These are phyloP conservation scores for Trichoderma pleuroti DNA, from an alignment of 2,329 filamentous ascomycete genomes.

Conservation along the genomic window DNA sequence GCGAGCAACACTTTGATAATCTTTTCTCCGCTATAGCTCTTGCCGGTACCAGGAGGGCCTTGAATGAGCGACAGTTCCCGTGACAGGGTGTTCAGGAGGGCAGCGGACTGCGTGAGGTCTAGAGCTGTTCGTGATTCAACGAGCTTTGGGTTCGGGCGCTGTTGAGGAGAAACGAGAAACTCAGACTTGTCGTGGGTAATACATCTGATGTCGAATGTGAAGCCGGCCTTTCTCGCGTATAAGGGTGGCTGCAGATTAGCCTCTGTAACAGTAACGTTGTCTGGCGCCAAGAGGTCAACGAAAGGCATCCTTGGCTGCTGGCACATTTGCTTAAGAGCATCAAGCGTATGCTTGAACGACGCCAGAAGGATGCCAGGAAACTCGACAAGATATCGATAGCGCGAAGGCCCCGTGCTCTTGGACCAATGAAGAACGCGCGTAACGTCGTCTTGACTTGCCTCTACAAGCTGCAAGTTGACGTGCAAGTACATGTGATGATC, in stretches of 20 bases:
- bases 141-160: conserved; percentile 20
- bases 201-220: conserved; percentile 40
- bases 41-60: conserved; percentile 69
- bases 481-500: conserved; percentile 29
- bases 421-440: conserved; percentile 32
- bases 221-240: conserved; percentile 48
- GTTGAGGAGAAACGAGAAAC: conserved; percentile 24
- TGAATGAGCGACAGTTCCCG: conserved; percentile 60
- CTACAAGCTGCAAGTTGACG: conserved; percentile 32
- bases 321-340: conserved; percentile 53
- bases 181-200: conserved; percentile 6
- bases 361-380: conserved; percentile 59
- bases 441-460: conserved; percentile 24
- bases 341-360: conserved; percentile 55
- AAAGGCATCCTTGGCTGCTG: conserved; percentile 45
- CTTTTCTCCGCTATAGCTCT: conserved; percentile 57
- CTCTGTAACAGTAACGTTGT: conserved; percentile 20
- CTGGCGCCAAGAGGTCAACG: conserved; percentile 42
- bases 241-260: conserved; percentile 42
- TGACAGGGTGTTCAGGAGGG: conserved; percentile 51
- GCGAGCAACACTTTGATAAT: conserved; percentile 54
- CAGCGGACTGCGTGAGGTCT: conserved; percentile 49
- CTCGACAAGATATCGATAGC: conserved; percentile 47
- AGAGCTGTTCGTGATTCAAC: conserved; percentile 42
- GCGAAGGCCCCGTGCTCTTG: conserved; percentile 18